These are phyloP conservation scores for Brassica nigra DNA, from an alignment of 345 rosid species.

Conservation along the genomic window DNA sequence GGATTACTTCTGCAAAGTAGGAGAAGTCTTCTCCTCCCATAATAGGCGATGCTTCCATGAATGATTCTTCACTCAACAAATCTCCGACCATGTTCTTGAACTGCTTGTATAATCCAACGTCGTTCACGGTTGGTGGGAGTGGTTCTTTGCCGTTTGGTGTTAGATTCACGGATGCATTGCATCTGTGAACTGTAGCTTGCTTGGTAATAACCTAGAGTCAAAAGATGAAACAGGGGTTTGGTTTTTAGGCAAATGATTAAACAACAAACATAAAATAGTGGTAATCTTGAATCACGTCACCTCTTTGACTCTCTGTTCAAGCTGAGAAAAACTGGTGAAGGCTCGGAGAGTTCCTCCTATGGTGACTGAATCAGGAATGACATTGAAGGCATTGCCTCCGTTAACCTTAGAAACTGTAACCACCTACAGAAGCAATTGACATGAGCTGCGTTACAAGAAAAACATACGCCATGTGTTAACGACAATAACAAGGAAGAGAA, in stretches of 20 bases:
- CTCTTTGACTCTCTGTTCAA: slow-evolving; percentile 73
- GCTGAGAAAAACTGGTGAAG: slow-evolving; percentile 54
- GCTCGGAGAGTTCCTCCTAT: slow-evolving; percentile 86
- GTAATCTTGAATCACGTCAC: slow-evolving; percentile 34
- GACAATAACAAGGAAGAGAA: no score
- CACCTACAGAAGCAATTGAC: slow-evolving; percentile 52
- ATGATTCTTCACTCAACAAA: slow-evolving; percentile 49
- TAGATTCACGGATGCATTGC: slow-evolving; percentile 63
- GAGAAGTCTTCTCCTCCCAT: slow-evolving; percentile 89
- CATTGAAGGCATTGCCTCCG: slow-evolving; percentile 77
- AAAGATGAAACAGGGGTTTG: not conserved
- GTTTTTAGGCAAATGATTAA: not conserved
- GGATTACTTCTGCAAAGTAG: slow-evolving; percentile 58
- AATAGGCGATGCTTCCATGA: slow-evolving; percentile 34
- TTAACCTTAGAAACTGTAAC: slow-evolving; percentile 65
- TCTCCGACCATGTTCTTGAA: slow-evolving; percentile 49
- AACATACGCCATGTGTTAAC: not conserved
- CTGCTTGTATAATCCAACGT: slow-evolving; percentile 50
- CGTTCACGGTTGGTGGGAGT: slow-evolving; percentile 56
- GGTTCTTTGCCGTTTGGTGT: slow-evolving; percentile 28
- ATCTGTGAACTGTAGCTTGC: slow-evolving; percentile 73
- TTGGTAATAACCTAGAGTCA: slow-evolving; percentile 56
- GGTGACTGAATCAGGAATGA: slow-evolving; percentile 78
- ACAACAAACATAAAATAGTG: not conserved
- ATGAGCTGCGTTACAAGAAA: not conserved